Percentiles rank a stretch among this genome's conserved stretches.
These are phyloP conservation scores for Colletotrichum noveboracense DNA, from an alignment of 2,329 filamentous ascomycete genomes.

Conservation along the genomic window DNA sequence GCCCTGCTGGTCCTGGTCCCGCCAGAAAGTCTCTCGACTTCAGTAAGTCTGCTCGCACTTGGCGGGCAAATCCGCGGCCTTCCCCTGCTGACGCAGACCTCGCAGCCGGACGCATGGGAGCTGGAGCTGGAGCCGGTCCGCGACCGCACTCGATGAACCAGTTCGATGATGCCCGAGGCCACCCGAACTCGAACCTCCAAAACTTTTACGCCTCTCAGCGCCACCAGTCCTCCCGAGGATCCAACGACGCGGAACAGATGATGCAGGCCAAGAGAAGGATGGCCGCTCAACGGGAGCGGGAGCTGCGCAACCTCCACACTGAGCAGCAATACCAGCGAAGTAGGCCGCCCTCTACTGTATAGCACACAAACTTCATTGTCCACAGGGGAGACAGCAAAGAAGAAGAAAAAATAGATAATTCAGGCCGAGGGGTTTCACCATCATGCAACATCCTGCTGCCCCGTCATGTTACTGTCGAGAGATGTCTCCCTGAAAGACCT, in stretches of 20 bases:
- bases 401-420: slow-evolving; percentile 43
- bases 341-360: slow-evolving; percentile 83
- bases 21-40: slow-evolving; percentile 31
- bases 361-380: slow-evolving; percentile 57
- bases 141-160: slow-evolving; percentile 87
- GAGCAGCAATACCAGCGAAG: slow-evolving; percentile 99
- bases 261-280: slow-evolving; percentile 99
- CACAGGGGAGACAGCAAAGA: slow-evolving; percentile 34
- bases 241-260: slow-evolving; percentile 94
- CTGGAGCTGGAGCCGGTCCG: slow-evolving; percentile 57
- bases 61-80: slow-evolving; percentile 21
- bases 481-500: slow-evolving; percentile 19
- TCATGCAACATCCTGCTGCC: slow-evolving; percentile 21
- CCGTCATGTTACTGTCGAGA: slow-evolving; percentile 23
- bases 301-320: slow-evolving; percentile 99
- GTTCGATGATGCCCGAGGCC: slow-evolving; percentile 73
- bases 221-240: slow-evolving; percentile 84
- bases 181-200: slow-evolving; percentile 83
- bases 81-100: slow-evolving; percentile 27
- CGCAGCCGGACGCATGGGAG: slow-evolving; percentile 70
- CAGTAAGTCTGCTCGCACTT: slow-evolving; percentile 28
- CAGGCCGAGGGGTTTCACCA: slow-evolving; percentile 23
- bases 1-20: slow-evolving; percentile 28
- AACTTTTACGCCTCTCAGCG: slow-evolving; percentile 95
- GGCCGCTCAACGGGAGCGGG: slow-evolving; percentile 98